These are phyloP conservation scores for Xylaria venustula DNA, from an alignment of 495 filamentous ascomycete species.

Conservation along the genomic window DNA sequence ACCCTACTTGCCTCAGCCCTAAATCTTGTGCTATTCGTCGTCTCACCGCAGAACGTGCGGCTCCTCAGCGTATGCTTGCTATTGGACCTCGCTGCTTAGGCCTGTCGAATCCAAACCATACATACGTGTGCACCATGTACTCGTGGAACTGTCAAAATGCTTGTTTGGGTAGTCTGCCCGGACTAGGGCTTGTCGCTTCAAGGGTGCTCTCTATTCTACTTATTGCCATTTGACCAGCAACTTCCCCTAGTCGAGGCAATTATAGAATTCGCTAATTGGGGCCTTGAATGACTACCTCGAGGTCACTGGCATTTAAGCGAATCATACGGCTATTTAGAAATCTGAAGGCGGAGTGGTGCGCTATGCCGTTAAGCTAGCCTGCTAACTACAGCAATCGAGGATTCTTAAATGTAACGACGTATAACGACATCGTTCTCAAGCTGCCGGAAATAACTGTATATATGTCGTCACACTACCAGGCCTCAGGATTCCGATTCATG, in stretches of 20 bases:
- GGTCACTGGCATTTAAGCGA: background rate
- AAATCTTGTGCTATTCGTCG: background rate
- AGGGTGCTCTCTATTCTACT: background rate
- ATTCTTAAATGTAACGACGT: no score
- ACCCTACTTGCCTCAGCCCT: slow-evolving; percentile 5
- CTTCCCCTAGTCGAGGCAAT: background rate
- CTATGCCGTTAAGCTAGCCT: no score
- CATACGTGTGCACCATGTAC: background rate
- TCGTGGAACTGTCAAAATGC: background rate
- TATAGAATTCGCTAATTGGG: background rate
- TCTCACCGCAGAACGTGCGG: background rate
- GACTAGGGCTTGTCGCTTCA: background rate
- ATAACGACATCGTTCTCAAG: no score
- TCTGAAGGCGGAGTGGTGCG: no score
- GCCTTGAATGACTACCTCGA: background rate
- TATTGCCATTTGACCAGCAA: no score
- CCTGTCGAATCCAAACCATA: background rate
- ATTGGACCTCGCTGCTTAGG: background rate
- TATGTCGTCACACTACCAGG: no score
- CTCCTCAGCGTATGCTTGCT: background rate
- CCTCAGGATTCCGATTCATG: no score
- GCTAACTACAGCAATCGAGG: no score
- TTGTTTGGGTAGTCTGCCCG: background rate
- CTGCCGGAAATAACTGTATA: no score
- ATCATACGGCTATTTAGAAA: no score